Evolutionary conservation across 192 early-diverging fungal genomes (phyloP).

Genomic region (Dissophora ornata): DNA sequence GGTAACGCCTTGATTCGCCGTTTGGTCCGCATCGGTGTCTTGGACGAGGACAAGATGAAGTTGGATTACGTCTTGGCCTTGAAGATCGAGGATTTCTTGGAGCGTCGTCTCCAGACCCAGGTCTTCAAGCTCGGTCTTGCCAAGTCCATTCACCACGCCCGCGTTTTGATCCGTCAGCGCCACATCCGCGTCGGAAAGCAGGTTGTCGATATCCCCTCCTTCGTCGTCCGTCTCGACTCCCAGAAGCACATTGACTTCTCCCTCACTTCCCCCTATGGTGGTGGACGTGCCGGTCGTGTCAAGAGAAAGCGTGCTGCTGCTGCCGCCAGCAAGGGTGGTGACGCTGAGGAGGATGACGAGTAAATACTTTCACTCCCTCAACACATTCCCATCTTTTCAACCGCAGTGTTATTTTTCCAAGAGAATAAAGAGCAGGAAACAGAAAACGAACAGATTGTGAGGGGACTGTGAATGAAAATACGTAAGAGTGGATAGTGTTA

Average conservation of each 20-base stretch:
- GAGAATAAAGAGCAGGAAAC: conserved; percentile 12
- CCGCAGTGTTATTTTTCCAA: neutral
- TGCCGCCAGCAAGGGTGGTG: conserved; percentile 68
- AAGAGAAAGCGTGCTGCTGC: conserved; percentile 93
- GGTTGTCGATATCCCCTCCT: conserved; percentile 96
- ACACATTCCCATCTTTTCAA: neutral
- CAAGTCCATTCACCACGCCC: conserved; percentile 99
- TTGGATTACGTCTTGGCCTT: conserved; percentile 99
- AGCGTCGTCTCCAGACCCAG: conserved; percentile 98
- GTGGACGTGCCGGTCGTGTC: conserved; percentile 96
- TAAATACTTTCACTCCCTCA: conserved; percentile 19
- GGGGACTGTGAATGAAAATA: too few relatives aligned
- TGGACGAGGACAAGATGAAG: conserved; percentile 97
- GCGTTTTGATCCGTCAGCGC: conserved; percentile 97
- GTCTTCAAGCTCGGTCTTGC: conserved; percentile 98
- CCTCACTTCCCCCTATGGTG: conserved; percentile 94
- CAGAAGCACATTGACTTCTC: conserved; percentile 74
- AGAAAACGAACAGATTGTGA: too few relatives aligned
- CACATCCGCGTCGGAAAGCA: conserved; percentile 99
- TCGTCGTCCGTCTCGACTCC: conserved; percentile 85
- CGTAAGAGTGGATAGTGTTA: too few relatives aligned
- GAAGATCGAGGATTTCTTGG: conserved; percentile 99
- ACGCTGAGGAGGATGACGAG: conserved; percentile 72
- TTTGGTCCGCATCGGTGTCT: conserved; percentile 97
- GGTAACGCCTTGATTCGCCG: conserved; percentile 99